Evolutionary conservation across 1,284 basidiomycete species (phyloP).

Genomic region (Ceratobasidium sp.): DNA sequence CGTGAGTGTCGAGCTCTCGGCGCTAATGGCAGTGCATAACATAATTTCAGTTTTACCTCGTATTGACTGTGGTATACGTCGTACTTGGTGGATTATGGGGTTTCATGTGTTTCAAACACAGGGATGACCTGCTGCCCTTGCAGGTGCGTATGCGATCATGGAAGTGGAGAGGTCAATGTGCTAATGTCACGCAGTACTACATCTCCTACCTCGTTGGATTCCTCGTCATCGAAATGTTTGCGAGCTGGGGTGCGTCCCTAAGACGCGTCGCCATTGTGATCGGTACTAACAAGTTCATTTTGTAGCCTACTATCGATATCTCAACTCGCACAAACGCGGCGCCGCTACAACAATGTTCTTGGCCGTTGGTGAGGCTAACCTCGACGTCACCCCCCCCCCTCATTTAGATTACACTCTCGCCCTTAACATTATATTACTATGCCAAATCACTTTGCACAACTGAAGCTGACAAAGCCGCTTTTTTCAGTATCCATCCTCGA

Average conservation of each 20-base stretch:
- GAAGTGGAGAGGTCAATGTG: constrained; percentile 6
- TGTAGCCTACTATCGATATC: constrained; percentile 83
- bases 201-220: constrained; percentile 91
- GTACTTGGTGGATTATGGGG: constrained; percentile 80
- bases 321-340: constrained; percentile 87
- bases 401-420: not conserved
- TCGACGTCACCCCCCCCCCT: not conserved
- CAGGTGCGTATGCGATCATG: constrained; percentile 63
- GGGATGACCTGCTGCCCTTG: constrained; percentile 84
- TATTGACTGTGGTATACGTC: constrained; percentile 82
- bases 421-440: too few species aligned
- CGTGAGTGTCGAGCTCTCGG: constrained; percentile 62
- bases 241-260: constrained; percentile 74
- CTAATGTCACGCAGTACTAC: constrained; percentile 74
- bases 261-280: not conserved
- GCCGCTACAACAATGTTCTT: constrained; percentile 82
- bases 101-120: constrained; percentile 83
- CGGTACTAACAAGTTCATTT: constrained; percentile 29
- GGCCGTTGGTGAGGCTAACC: constrained; percentile 72
- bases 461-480: not conserved
- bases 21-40: not conserved
- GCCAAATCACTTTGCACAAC: too few species aligned
- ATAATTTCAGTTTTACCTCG: constrained; percentile 80
- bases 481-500: constrained; percentile 84
- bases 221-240: constrained; percentile 93